Percentiles rank a stretch among this genome's conserved stretches.
Conservation (phyloP, 257 asterid species). For the Scutellaria galericulata region DNA sequence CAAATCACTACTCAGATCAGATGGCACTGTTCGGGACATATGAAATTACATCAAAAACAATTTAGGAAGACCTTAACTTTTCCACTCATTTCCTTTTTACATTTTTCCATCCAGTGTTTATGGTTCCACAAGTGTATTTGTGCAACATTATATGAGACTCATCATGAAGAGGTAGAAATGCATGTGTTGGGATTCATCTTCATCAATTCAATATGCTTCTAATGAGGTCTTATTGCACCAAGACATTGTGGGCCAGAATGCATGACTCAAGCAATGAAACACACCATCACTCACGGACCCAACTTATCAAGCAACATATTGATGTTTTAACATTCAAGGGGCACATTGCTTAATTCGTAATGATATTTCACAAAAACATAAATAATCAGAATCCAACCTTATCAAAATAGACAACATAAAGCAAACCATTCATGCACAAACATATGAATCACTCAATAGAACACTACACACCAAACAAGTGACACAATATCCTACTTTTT, state of each 20-base stretch:
- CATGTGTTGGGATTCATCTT: conserved; percentile 23
- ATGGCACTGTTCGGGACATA: conserved; percentile 8
- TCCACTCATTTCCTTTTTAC: background rate
- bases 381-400: background rate
- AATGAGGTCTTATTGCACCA: background rate
- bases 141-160: background rate
- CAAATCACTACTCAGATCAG: background rate
- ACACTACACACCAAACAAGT: conserved; percentile 21
- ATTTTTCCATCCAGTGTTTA: conserved; percentile 9
- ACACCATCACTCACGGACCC: background rate
- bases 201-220: background rate
- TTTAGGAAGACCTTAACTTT: background rate
- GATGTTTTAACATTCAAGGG: background rate
- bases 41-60: conserved; percentile 1
- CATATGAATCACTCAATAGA: conserved; percentile 7
- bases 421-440: background rate
- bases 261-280: background rate
- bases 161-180: background rate
- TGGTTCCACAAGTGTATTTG: background rate
- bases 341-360: background rate
- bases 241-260: background rate
- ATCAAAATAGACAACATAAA: background rate
- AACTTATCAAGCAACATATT: conserved; percentile 2
- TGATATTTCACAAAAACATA: background rate
- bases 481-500: background rate